Percentiles rank a stretch among this genome's conserved stretches.
Evolutionary conservation across 257 asterid species (phyloP).

Genomic region (Capsicum rhomboideum): DNA sequence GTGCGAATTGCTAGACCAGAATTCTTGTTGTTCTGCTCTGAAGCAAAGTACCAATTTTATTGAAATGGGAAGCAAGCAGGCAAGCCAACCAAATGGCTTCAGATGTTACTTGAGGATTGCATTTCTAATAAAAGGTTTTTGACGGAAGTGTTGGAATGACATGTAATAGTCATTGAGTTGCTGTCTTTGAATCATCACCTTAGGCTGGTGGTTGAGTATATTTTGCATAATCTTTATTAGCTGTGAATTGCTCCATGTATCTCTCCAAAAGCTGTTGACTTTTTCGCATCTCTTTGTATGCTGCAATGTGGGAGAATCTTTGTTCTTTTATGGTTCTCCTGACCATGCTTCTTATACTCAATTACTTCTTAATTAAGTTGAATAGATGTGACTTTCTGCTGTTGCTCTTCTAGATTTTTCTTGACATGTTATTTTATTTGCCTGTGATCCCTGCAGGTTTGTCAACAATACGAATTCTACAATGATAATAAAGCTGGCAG

Average conservation of each 20-base stretch:
- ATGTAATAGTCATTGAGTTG: not conserved
- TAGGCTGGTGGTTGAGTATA: not conserved
- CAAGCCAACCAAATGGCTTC: not conserved
- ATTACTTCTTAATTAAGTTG: not conserved
- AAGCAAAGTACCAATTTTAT: not conserved
- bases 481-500: conserved; percentile 67
- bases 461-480: conserved; percentile 89
- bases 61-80: not conserved
- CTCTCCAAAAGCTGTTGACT: not conserved
- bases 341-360: not conserved
- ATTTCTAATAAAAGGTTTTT: not conserved
- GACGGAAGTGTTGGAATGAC: not conserved
- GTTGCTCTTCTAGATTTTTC: not conserved
- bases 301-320: not conserved
- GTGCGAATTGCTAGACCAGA: not conserved
- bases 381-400: not conserved
- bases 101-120: not conserved
- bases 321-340: not conserved
- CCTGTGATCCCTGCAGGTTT: conserved; percentile 52
- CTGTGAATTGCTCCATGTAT: not conserved
- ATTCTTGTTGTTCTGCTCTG: not conserved
- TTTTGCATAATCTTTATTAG: not conserved
- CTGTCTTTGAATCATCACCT: not conserved
- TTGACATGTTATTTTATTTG: not conserved
- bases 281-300: not conserved